A percentile compares a stretch with the other conserved stretches of the same genome.
phyloP scores from a whole-genome alignment of 345 rosid genomes.

The Anacardium occidentale region DNA sequence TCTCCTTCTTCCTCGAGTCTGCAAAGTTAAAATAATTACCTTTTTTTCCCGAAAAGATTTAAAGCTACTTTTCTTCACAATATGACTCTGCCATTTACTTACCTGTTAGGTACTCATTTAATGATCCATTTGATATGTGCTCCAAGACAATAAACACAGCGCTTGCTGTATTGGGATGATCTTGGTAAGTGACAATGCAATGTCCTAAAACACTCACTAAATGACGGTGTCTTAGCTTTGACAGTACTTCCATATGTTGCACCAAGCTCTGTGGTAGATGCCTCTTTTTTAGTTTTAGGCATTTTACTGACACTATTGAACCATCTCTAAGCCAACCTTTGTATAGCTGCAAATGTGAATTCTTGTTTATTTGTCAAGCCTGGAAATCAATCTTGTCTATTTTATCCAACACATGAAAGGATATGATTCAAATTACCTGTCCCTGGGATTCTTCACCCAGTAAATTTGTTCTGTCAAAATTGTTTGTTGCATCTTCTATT shows the following conservation, averaged over 20 bases:
- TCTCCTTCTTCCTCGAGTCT: constrained; percentile 80
- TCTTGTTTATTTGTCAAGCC: no score
- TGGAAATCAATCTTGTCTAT: not conserved
- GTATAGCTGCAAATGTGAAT: constrained; percentile 48
- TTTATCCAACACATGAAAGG: not conserved
- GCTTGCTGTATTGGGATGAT: constrained; percentile 51
- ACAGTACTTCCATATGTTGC: constrained; percentile 73
- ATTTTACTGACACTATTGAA: constrained; percentile 54
- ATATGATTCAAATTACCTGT: constrained; percentile 35
- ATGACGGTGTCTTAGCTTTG: constrained; percentile 85
- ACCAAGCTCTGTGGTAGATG: constrained; percentile 52
- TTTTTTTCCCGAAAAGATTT: not conserved
- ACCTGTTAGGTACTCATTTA: constrained; percentile 67
- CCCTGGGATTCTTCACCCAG: constrained; percentile 56
- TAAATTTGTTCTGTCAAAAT: constrained; percentile 64
- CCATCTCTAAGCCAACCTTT: constrained; percentile 73
- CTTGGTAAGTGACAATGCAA: constrained; percentile 67
- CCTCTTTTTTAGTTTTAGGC: constrained; percentile 72
- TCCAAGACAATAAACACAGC: constrained; percentile 70
- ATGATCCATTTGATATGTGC: constrained; percentile 65
- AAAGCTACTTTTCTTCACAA: not conserved
- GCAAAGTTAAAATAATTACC: constrained; percentile 15
- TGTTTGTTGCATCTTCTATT: constrained; percentile 78
- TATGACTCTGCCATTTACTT: constrained; percentile 9
- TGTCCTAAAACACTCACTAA: constrained; percentile 88